phyloP scores from a whole-genome alignment of 495 filamentous ascomycete species.

The Trichocladium antarcticum region DNA sequence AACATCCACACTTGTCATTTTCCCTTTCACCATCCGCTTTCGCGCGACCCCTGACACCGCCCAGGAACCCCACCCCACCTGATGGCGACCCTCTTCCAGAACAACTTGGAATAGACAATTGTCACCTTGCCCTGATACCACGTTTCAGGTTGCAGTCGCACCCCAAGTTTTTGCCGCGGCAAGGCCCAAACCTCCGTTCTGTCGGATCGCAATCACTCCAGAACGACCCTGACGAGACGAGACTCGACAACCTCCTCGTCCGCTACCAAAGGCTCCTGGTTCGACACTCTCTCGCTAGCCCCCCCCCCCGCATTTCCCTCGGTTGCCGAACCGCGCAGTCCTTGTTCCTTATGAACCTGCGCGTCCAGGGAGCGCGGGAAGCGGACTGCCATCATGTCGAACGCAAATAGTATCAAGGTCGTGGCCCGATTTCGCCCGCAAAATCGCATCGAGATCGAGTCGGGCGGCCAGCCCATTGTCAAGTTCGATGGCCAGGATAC shows the following conservation, averaged over 20 bases:
- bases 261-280: neutral
- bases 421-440: slow-evolving; percentile 96
- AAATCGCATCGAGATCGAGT: slow-evolving; percentile 81
- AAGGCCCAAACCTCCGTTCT: neutral
- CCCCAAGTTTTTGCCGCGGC: neutral
- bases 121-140: neutral
- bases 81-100: slow-evolving; percentile 1
- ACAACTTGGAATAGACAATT: neutral
- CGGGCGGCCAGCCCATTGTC: slow-evolving; percentile 85
- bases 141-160: slow-evolving; percentile 4
- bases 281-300: neutral
- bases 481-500: slow-evolving; percentile 81
- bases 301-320: neutral
- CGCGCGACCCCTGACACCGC: slow-evolving; percentile 10
- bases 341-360: slow-evolving; percentile 24
- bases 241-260: neutral
- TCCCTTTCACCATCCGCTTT: neutral
- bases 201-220: neutral
- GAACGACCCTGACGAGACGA: neutral
- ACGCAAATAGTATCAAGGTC: slow-evolving; percentile 57
- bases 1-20: neutral
- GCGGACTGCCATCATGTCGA: slow-evolving; percentile 36
- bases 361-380: slow-evolving; percentile 28
- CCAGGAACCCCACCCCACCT: slow-evolving; percentile 4
- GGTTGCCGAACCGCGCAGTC: slow-evolving; percentile 1